Percentiles rank a stretch among this genome's conserved stretches.
These are phyloP conservation scores for Lachnellula cervina DNA, from an alignment of 2,329 filamentous ascomycete species.

Conservation along the genomic window DNA sequence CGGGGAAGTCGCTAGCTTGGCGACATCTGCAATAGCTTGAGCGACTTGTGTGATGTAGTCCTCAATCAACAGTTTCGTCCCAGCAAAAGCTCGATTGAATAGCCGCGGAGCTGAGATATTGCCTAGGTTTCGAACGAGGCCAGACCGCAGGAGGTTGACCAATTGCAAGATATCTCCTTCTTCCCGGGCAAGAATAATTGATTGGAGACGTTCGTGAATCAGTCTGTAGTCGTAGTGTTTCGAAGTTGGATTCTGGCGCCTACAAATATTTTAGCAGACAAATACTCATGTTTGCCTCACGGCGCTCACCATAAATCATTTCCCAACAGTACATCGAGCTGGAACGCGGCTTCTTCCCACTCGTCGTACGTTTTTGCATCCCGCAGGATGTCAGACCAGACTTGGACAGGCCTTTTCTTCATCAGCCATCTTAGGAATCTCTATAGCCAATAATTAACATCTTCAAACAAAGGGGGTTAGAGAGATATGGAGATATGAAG, in stretches of 20 bases:
- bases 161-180: conserved; percentile 68
- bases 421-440: conserved; percentile 64
- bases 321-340: conserved; percentile 76
- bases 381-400: conserved; percentile 61
- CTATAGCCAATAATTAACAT: conserved; percentile 39
- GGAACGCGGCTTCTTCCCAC: conserved; percentile 79
- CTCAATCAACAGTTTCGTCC: conserved; percentile 86
- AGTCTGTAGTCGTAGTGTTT: conserved; percentile 82
- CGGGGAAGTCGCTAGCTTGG: conserved; percentile 55
- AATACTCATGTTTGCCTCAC: background rate
- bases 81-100: conserved; percentile 80
- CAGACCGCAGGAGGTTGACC: conserved; percentile 75
- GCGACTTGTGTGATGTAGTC: conserved; percentile 84
- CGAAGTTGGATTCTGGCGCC: conserved; percentile 76
- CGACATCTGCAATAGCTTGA: conserved; percentile 74
- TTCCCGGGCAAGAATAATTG: conserved; percentile 64
- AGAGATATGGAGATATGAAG: background rate
- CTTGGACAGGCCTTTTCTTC: conserved; percentile 57
- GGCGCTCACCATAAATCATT: conserved; percentile 68
- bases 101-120: conserved; percentile 80
- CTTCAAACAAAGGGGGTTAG: background rate
- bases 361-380: conserved; percentile 71
- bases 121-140: conserved; percentile 77
- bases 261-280: conserved; percentile 33
- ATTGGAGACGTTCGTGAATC: conserved; percentile 70